Percentiles rank a stretch among this genome's conserved stretches.
Conservation (phyloP, 306 rosid genomes). For the Amphicarpaea edgeworthii region DNA sequence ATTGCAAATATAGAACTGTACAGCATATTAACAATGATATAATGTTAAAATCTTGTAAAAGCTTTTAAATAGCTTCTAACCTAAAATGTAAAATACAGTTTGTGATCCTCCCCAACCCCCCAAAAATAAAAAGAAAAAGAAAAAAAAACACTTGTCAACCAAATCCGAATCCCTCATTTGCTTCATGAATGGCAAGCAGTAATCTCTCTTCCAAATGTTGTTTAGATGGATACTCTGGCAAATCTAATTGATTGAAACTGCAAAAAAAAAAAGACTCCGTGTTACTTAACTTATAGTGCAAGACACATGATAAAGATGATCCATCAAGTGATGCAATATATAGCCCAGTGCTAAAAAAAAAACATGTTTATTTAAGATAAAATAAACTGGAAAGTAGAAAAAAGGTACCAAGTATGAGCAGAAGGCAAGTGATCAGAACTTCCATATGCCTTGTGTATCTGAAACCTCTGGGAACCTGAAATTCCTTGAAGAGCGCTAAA, state of each 20-base stretch:
- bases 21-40: constrained; percentile 71
- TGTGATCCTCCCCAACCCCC: background rate
- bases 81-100: constrained; percentile 58
- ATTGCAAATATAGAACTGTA: constrained; percentile 79
- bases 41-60: constrained; percentile 57
- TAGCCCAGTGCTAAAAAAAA: background rate
- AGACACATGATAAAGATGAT: background rate
- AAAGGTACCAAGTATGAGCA: constrained; percentile 91
- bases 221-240: constrained; percentile 95
- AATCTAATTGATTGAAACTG: constrained; percentile 98
- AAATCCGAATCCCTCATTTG: constrained; percentile 93
- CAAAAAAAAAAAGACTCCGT: constrained; percentile 27
- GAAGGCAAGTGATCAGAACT: constrained; percentile 97
- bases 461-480: constrained; percentile 97
- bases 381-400: background rate
- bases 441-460: constrained; percentile 98
- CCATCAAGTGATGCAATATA: constrained; percentile 11
- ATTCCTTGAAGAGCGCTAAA: constrained; percentile 99
- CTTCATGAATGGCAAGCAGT: constrained; percentile 96
- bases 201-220: constrained; percentile 90
- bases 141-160: constrained; percentile 55
- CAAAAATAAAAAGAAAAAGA: background rate
- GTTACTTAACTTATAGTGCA: constrained; percentile 17
- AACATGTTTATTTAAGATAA: background rate
- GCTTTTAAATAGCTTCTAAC: constrained; percentile 47